These are phyloP conservation scores for Aaosphaeria arxii DNA, from an alignment of 2,329 filamentous ascomycete species.

Conservation along the genomic window DNA sequence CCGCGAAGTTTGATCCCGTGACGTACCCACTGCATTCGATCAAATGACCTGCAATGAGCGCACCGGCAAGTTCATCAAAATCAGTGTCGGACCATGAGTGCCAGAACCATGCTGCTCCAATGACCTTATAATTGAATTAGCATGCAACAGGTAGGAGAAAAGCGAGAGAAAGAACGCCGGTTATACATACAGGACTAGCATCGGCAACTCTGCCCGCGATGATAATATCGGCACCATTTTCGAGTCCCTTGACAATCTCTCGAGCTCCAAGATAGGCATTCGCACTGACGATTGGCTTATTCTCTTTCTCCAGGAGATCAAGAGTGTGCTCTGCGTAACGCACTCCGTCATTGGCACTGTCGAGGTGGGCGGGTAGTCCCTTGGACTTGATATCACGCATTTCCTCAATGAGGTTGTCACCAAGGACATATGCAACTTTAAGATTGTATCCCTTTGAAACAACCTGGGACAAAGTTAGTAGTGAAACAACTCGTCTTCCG, in stretches of 20 bases:
- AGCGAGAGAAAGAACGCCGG: background rate
- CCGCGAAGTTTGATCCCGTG: conserved; percentile 55
- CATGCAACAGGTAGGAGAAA: background rate
- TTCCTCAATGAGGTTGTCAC: conserved; percentile 44
- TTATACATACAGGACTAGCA: conserved; percentile 25
- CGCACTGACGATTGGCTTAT: conserved; percentile 43
- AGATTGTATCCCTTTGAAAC: conserved; percentile 34
- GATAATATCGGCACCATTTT: conserved; percentile 33
- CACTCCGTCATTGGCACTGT: conserved; percentile 39
- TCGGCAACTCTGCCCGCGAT: conserved; percentile 33
- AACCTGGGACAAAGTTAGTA: conserved; percentile 19
- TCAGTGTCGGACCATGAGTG: conserved; percentile 50
- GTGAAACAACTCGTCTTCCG: background rate
- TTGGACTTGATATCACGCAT: conserved; percentile 24
- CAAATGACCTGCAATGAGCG: conserved; percentile 52
- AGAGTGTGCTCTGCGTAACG: conserved; percentile 34
- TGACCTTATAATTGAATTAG: conserved; percentile 35
- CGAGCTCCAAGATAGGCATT: conserved; percentile 54
- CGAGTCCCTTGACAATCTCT: conserved; percentile 27
- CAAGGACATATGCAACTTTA: conserved; percentile 45
- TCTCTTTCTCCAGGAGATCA: conserved; percentile 35
- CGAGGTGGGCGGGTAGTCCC: conserved; percentile 41
- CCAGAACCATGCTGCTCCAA: conserved; percentile 57
- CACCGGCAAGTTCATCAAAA: conserved; percentile 50
- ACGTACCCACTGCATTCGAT: conserved; percentile 57